Conservation (phyloP, 1,284 basidiomycete genomes). For the Phellopilus nigrolimitatus region DNA sequence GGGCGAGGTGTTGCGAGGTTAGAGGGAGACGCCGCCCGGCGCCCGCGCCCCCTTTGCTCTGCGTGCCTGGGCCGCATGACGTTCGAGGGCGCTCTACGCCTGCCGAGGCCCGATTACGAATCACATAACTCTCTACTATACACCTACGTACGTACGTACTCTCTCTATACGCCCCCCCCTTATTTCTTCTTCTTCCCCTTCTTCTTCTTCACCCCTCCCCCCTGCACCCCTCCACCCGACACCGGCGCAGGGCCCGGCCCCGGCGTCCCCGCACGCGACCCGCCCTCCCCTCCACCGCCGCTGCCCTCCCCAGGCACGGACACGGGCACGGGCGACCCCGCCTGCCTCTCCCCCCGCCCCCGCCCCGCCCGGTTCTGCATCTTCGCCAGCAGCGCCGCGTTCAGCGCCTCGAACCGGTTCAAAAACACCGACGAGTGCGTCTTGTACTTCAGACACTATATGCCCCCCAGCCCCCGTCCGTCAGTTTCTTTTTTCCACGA, state of each 20-base stretch:
- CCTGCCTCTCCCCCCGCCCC: neutral
- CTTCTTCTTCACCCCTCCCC: slow-evolving; percentile 20
- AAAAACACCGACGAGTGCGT: slow-evolving; percentile 90
- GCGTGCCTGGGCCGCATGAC: too few relatives aligned
- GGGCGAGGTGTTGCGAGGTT: neutral
- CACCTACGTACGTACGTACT: neutral
- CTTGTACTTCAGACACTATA: slow-evolving; percentile 90
- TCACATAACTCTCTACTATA: neutral
- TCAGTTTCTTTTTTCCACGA: too few relatives aligned
- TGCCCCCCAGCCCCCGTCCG: neutral
- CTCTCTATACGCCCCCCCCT: neutral
- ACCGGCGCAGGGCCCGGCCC: too few relatives aligned
- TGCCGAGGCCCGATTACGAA: neutral
- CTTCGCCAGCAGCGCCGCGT: slow-evolving; percentile 74
- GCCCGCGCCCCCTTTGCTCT: too few relatives aligned
- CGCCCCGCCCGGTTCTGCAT: slow-evolving; percentile 60
- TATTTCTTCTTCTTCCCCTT: slow-evolving; percentile 21
- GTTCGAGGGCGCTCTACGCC: slow-evolving; percentile 10
- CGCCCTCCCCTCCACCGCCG: neutral
- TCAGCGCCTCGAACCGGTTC: slow-evolving; percentile 91
- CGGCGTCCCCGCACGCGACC: slow-evolving; percentile 1
- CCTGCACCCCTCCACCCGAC: neutral
- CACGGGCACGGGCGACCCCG: slow-evolving; percentile 1
- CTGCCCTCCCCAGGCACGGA: neutral
- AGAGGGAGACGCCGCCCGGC: too few relatives aligned